These are phyloP conservation scores for Otatea glauca DNA, from an alignment of 176 grass and related monocot species.

Conservation along the genomic window DNA sequence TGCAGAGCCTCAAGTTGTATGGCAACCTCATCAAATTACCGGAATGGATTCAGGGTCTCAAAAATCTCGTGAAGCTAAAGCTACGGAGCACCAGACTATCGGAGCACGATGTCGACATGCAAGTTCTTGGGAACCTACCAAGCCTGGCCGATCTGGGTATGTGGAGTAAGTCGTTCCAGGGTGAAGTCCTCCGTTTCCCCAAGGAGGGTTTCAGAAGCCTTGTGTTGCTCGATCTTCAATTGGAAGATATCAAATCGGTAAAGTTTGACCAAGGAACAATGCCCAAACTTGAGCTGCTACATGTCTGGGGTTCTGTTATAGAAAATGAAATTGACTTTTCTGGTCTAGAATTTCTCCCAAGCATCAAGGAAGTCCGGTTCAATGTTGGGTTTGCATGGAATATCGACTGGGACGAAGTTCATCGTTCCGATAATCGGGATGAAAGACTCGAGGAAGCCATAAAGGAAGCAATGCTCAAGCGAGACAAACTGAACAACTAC, in stretches of 20 bases:
- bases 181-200: neutral
- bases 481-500: too few species aligned
- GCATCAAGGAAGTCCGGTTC: neutral
- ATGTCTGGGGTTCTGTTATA: fast-evolving
- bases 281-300: neutral
- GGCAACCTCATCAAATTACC: neutral
- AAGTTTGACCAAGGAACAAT: neutral
- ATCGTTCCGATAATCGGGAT: too few species aligned
- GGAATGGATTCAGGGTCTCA: neutral
- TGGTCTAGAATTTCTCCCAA: neutral
- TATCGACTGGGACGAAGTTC: too few species aligned
- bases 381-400: neutral
- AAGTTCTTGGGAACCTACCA: neutral
- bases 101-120: neutral
- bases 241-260: neutral
- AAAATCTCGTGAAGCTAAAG: neutral
- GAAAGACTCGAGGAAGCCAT: fast-evolving
- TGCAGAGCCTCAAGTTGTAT: neutral
- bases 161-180: fast-evolving
- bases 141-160: neutral
- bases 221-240: too few species aligned
- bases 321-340: neutral
- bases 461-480: too few species aligned
- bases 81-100: fast-evolving
- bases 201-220: too few species aligned